Conservation (phyloP, 139 green algal genomes). For the Chlorella sp. region DNA sequence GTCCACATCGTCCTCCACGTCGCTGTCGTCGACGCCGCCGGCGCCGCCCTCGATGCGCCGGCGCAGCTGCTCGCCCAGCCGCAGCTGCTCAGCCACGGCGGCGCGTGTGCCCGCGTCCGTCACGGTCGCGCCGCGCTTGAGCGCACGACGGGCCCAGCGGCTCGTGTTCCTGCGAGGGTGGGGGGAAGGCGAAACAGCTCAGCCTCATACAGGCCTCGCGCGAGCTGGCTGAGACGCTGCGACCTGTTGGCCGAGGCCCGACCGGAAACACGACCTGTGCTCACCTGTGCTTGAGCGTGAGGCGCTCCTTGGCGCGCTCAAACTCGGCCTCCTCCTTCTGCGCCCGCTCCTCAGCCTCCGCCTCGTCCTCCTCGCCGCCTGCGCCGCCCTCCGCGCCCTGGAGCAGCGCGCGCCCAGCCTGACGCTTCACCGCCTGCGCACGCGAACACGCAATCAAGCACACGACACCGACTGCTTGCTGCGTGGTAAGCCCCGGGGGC, state of each 20-base stretch:
- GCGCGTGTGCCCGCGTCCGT: slow-evolving; percentile 48
- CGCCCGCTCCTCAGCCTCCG: slow-evolving; percentile 12
- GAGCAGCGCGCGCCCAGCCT: background rate
- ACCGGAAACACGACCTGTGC: no score
- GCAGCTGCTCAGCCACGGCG: slow-evolving; percentile 83
- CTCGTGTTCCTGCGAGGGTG: slow-evolving; percentile 64
- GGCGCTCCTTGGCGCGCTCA: slow-evolving; percentile 78
- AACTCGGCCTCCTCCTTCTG: slow-evolving; percentile 64
- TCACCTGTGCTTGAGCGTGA: slow-evolving; percentile 82
- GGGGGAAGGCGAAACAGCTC: no score
- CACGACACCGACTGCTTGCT: no score
- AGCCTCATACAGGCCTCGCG: no score
- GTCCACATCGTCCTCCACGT: slow-evolving; percentile 30
- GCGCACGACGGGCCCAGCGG: slow-evolving; percentile 76
- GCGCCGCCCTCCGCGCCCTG: background rate
- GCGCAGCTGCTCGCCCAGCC: slow-evolving; percentile 73
- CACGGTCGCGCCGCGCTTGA: slow-evolving; percentile 65
- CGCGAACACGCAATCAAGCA: no score
- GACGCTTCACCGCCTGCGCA: slow-evolving; percentile 17
- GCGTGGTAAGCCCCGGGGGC: no score
- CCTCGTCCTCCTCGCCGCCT: slow-evolving; percentile 17
- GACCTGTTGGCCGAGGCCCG: no score
- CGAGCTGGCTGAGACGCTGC: no score
- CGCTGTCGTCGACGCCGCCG: slow-evolving; percentile 19
- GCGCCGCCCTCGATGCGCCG: slow-evolving; percentile 51